Conservation (phyloP, 495 filamentous ascomycete species). For the Hypoxylon cercidicola region DNA sequence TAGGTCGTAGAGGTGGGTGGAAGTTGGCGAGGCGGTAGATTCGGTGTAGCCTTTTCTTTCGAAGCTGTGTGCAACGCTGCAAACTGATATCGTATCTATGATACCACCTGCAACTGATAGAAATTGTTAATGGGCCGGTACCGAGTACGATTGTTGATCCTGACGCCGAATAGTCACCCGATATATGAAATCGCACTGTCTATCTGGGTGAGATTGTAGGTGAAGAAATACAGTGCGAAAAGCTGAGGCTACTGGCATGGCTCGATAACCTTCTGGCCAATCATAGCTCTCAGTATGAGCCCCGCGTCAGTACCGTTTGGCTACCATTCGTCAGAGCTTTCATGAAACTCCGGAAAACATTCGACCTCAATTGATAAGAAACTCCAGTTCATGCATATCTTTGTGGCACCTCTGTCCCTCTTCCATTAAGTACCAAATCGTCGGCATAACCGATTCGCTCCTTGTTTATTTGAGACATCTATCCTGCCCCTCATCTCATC, state of each 20-base stretch:
- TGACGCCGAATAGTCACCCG: slow-evolving; percentile 38
- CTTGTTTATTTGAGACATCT: background rate
- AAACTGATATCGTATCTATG: slow-evolving; percentile 31
- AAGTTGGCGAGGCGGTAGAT: slow-evolving; percentile 10
- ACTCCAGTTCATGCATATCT: slow-evolving; percentile 27
- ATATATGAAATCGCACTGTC: slow-evolving; percentile 27
- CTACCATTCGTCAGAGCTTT: background rate
- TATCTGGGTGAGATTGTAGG: background rate
- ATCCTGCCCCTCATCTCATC: slow-evolving; percentile 22
- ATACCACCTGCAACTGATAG: slow-evolving; percentile 30
- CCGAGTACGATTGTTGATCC: slow-evolving; percentile 11
- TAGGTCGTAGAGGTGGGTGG: background rate
- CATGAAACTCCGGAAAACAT: slow-evolving; percentile 30
- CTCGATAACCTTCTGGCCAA: slow-evolving; percentile 23
- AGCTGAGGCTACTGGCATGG: background rate
- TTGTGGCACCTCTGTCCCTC: background rate
- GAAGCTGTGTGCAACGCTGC: slow-evolving; percentile 6
- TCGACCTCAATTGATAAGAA: slow-evolving; percentile 37
- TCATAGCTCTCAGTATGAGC: slow-evolving; percentile 16
- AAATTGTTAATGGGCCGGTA: slow-evolving; percentile 39
- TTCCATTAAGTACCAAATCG: slow-evolving; percentile 6
- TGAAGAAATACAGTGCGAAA: slow-evolving; percentile 15
- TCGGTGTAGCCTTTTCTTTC: slow-evolving; percentile 25
- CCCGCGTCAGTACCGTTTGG: slow-evolving; percentile 25
- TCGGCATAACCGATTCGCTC: background rate